A percentile compares a stretch with the other conserved stretches of the same genome.
These are phyloP conservation scores for Ilyonectria mors-panacis DNA, from an alignment of 2,329 filamentous ascomycete species.

Conservation along the genomic window DNA sequence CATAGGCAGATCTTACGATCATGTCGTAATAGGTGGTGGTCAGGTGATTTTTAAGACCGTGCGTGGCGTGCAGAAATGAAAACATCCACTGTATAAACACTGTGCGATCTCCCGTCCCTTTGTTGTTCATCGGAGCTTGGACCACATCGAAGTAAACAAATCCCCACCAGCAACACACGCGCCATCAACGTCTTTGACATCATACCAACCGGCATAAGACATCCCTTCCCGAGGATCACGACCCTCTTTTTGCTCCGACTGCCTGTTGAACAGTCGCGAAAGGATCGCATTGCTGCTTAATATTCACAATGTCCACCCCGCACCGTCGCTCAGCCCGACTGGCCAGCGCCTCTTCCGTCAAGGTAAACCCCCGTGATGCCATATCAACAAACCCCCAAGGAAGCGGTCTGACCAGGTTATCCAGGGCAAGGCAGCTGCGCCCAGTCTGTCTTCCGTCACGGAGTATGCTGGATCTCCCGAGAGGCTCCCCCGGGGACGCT, in stretches of 20 bases:
- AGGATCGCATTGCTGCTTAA: conserved; percentile 28
- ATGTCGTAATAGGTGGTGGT: conserved; percentile 20
- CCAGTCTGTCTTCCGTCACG: conserved; percentile 58
- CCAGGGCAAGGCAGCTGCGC: conserved; percentile 50
- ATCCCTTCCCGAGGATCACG: conserved; percentile 41
- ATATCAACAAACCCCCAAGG: conserved; percentile 25
- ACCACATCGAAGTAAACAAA: conserved; percentile 50
- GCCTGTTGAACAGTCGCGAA: conserved; percentile 36
- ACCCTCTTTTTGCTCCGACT: conserved; percentile 45
- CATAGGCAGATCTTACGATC: not conserved
- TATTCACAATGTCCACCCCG: conserved; percentile 56
- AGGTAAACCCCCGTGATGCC: conserved; percentile 51
- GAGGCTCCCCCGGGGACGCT: conserved; percentile 44
- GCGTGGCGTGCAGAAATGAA: not conserved
- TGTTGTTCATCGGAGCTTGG: conserved; percentile 47
- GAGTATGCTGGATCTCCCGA: conserved; percentile 60
- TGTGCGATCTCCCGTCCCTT: conserved; percentile 30
- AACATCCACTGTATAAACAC: conserved; percentile 2
- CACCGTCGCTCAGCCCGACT: conserved; percentile 63
- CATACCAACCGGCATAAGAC: conserved; percentile 47
- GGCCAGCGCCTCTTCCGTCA: conserved; percentile 52
- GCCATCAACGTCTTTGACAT: conserved; percentile 48
- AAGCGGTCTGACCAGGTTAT: conserved; percentile 32
- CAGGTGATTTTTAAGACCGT: conserved; percentile 23
- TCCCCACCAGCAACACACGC: conserved; percentile 46